Evolutionary conservation across 2,329 filamentous ascomycete genomes (phyloP).

Genomic region (Xylariomycetidae sp.): DNA sequence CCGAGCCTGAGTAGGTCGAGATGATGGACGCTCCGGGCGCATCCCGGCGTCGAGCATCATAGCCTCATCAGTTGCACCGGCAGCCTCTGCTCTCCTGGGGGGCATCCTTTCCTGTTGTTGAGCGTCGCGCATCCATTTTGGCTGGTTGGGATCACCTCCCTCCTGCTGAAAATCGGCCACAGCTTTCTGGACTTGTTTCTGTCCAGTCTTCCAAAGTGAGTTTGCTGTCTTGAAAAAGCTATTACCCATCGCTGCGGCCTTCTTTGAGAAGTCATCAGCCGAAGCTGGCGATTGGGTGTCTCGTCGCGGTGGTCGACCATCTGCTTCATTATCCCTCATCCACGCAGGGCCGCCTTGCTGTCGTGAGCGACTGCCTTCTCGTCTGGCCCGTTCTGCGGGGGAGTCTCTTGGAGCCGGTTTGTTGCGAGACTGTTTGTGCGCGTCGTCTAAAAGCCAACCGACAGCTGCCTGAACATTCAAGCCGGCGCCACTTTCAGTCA

Average conservation of each 20-base stretch:
- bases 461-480: conserved; percentile 81
- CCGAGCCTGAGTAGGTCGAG: conserved; percentile 23
- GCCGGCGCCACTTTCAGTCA: conserved; percentile 74
- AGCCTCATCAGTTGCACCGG: conserved; percentile 62
- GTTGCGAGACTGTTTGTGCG: conserved; percentile 75
- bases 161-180: conserved; percentile 76
- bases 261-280: conserved; percentile 69
- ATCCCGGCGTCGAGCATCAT: conserved; percentile 68
- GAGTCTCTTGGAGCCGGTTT: conserved; percentile 53
- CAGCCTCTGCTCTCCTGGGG: conserved; percentile 25
- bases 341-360: conserved; percentile 48
- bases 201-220: conserved; percentile 88
- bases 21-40: conserved; percentile 42
- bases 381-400: conserved; percentile 33
- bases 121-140: conserved; percentile 90
- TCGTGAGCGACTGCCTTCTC: conserved; percentile 31
- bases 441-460: conserved; percentile 84
- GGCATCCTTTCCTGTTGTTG: conserved; percentile 39
- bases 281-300: conserved; percentile 51
- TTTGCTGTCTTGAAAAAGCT: conserved; percentile 91
- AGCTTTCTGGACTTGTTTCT: conserved; percentile 88
- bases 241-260: conserved; percentile 74
- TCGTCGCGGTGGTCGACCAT: conserved; percentile 39
- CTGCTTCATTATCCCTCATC: conserved; percentile 49
- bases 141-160: conserved; percentile 71